Evolutionary conservation across 352 stramenopile species (phyloP), one percentile per base, ranked within the genome.

Genomic region (Pythium apleroticum): DNA sequence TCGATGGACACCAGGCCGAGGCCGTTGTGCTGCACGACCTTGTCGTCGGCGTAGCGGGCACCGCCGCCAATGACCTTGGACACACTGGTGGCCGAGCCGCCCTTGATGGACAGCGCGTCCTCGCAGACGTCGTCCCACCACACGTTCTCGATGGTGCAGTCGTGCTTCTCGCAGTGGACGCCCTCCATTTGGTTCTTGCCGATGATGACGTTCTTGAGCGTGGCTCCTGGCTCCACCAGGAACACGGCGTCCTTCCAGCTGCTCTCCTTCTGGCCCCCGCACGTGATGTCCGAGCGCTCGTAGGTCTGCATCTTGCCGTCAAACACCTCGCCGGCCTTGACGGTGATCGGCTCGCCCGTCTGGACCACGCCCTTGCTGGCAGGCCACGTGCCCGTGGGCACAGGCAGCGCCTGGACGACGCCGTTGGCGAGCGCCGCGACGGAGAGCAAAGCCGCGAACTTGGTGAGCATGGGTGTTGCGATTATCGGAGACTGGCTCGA

Each of bases 71-170:
- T 67, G 8, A 86, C 58, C 0, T 46, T 63, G 3, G 73, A 64
- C 3, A 84, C 68, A 31, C 68, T 79, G 20, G 57, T 72, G 0
- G 73, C 69, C 0, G 66, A 69, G 14, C 78, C 78, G 14, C 72
- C 72, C 45, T 82, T 86, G 64, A 84, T 73, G 5, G 52, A 73
- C 17, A 80, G 61, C 5, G 68, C 75, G 43, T 86, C 75, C 31
- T 86, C 77, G 15, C 77, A 86, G 0, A 83, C 75, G 20, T 79
- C 74, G 27, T 78, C 71, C 77, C 77, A 83, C 77, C 77, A 86
- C 0, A 81, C 77, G 35, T 83, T 86, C 58, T 86, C 74, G 25
- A 82, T 74, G 14, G 52, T 75, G 64, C 73, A 80, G 71, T 79
- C 73, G 25, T 50, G 45, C 57, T 77, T 62, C 55, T 72, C 60